Evolutionary conservation across 306 rosid genomes (phyloP).

Genomic region (Citrullus amarus): DNA sequence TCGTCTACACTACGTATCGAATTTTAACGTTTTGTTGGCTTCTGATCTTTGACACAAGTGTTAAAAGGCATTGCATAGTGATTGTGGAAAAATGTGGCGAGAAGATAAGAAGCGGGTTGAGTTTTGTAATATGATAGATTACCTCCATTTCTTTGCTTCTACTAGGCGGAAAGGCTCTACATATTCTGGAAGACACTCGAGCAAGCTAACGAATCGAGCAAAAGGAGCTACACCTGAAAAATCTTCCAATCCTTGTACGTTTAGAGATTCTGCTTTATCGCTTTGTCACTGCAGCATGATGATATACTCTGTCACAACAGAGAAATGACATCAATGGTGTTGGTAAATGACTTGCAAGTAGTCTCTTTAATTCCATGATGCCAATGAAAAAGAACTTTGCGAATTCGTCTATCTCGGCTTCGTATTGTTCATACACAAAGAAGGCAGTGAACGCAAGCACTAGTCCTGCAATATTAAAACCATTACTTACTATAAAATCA

Average conservation of each 20-base stretch:
- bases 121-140: neutral
- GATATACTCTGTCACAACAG: neutral
- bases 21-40: neutral
- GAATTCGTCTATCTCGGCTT: conserved; percentile 48
- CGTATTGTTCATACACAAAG: conserved; percentile 74
- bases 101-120: neutral
- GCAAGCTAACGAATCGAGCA: neutral
- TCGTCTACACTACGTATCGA: neutral
- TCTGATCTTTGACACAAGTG: neutral
- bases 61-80: neutral
- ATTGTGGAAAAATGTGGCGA: no score
- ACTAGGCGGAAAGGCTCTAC: neutral
- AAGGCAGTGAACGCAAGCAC: conserved; percentile 55
- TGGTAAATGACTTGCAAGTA: conserved; percentile 30
- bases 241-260: neutral
- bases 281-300: neutral
- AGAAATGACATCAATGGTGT: conserved; percentile 21
- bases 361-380: conserved; percentile 17
- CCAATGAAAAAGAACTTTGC: conserved; percentile 17
- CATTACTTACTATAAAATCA: neutral
- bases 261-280: neutral
- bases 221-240: neutral
- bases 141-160: neutral
- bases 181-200: neutral
- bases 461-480: conserved; percentile 35